Evolutionary conservation across 1,284 basidiomycete genomes (phyloP), one percentile per base, ranked within the genome.

Genomic region (Rhodotorula sp.): DNA sequence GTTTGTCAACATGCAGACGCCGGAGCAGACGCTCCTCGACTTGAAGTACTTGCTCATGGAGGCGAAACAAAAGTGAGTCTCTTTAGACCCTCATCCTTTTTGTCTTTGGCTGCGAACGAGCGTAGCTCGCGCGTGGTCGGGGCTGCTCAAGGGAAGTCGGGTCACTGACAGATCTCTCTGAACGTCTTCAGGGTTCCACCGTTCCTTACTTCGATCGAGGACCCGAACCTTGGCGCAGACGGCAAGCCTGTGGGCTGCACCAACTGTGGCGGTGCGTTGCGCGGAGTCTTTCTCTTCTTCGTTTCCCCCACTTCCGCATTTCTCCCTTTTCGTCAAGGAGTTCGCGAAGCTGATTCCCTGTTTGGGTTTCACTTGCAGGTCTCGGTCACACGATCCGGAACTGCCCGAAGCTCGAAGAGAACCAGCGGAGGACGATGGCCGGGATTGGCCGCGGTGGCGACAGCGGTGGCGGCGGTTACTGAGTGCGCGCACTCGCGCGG

Each of bases 1-100:
- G n/a, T 99, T 99, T 81, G 93, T 99, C 69, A 99, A 99, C 81
- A 94, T 95, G 89, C 92, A 92, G 79, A 97, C 95, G 3, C 87
- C 90, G 0, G 95, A 99, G 80, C 95, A 97, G 83, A 99, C 96
- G 1, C 83, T 99, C 61, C 83, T 99, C 72, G 97, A 99, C 85
- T 84, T 99, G 74, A 99, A 99, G 83, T 99, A 99, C 80, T 83
- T 99, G 63, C 84, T 99, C 64, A 91, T 97, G 85, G 97, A 99
- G 82, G 95, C 96, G 3, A 97, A 96, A 66, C 97, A 99, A 83
- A 94, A 94, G 91, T 91, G 71, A 65, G 87, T 85, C 7, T n/a
- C 10, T 31, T 26, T 39, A 8, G 47, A 64, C 71, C 68, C 39
- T 10, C 23, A 12, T 56, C 29, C 56, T 46, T n/a, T 23, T 14